Evolutionary conservation across 148 eudicot genomes (phyloP), one percentile per base, ranked within the genome.

Genomic region (Persicaria maculosa): DNA sequence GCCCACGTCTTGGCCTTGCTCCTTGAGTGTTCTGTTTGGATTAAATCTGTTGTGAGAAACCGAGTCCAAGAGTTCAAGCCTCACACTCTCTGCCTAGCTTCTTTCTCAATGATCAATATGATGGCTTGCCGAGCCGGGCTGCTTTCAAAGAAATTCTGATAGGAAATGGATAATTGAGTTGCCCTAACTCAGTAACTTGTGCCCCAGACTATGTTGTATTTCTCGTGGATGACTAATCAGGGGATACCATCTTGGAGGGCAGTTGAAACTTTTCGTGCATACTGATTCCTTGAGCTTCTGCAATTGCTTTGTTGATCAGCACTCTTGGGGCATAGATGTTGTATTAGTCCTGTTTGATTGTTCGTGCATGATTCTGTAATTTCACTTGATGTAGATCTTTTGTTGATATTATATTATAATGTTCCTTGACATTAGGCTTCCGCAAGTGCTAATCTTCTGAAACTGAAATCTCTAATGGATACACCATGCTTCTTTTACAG

Each of bases 401-500:
- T 10, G 0, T 50, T 50, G 7, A 1, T 17, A 2, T 1, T 25
- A 55, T 55, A 4, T 55, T 57, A 57, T 31, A 31, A 3, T 31
- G 36, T 4, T 57, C 4, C 0, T 57, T 57, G 2, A 17, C 62
- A 57, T 0, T 19, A 17, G 25, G 62, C 62, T 57, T 57, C 16
- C 17, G 59, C 59, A 16, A 31, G 40, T 31, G 40, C 40, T 31
- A 31, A 31, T 31, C 40, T 31, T 31, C 40, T 31, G 40, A 31
- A 31, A 57, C 64, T 57, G 31, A 57, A 57, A 19, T 31, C 43
- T 59, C 22, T 31, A 31, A 31, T 31, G 40, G 40, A 31, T 3
- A 31, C 40, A 31, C 2, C 40, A 31, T 31, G 40, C 40, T 31
- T 31, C 40, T 31, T 59, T 5, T 9, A 44, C 61, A 88, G 92